A percentile compares a stretch with the other conserved stretches of the same genome.
phyloP scores from a whole-genome alignment of 2,329 filamentous ascomycete genomes.

The Pseudovirgaria hyperparasitica region DNA sequence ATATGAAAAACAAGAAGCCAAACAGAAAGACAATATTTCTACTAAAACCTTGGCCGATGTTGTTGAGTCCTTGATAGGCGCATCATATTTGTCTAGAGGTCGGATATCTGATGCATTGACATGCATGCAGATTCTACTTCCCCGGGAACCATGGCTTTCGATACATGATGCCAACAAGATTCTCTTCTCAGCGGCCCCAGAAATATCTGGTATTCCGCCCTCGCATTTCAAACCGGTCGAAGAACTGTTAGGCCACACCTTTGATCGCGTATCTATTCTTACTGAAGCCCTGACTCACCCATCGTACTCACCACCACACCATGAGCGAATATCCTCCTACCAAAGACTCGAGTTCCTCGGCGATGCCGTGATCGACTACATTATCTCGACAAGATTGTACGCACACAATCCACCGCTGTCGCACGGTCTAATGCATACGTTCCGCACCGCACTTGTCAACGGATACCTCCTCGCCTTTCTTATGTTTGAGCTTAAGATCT shows the following conservation, averaged over 20 bases:
- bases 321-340: conserved; percentile 40
- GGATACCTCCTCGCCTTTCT: conserved; percentile 67
- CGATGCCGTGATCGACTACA: conserved; percentile 69
- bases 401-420: conserved; percentile 32
- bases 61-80: conserved; percentile 73
- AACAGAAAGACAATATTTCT: conserved; percentile 31
- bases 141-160: conserved; percentile 39
- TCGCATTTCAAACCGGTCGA: conserved; percentile 38
- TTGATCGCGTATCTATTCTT: conserved; percentile 49
- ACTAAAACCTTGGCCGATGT: conserved; percentile 80
- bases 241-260: conserved; percentile 56
- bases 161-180: conserved; percentile 14
- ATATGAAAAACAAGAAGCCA: conserved; percentile 1
- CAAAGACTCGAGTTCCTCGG: conserved; percentile 83
- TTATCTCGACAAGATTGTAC: conserved; percentile 56
- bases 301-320: conserved; percentile 36
- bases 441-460: conserved; percentile 68
- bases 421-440: conserved; percentile 56
- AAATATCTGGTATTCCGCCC: conserved; percentile 4
- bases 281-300: conserved; percentile 76
- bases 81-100: conserved; percentile 57
- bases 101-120: conserved; percentile 46
- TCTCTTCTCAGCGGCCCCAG: conserved; percentile 12
- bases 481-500: conserved; percentile 44
- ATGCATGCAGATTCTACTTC: conserved; percentile 51